These are phyloP conservation scores for Xylaria sp. DNA, from an alignment of 2,329 filamentous ascomycete species.

Conservation along the genomic window DNA sequence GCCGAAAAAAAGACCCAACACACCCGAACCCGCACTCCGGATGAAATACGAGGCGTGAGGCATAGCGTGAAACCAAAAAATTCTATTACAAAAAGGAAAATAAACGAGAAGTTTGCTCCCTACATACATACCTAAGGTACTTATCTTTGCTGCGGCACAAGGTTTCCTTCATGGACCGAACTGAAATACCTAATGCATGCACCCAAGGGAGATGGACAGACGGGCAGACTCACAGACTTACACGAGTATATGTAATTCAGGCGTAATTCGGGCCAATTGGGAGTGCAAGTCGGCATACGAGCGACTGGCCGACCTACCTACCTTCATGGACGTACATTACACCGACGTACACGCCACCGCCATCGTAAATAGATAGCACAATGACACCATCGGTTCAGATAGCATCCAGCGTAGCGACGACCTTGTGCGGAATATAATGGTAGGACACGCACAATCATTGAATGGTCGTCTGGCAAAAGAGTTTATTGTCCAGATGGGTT, in stretches of 20 bases:
- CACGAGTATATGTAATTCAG: not conserved
- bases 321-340: not conserved
- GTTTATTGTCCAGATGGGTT: constrained; percentile 55
- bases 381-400: not conserved
- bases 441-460: not conserved
- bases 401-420: not conserved
- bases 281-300: not conserved
- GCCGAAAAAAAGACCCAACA: too few relatives aligned
- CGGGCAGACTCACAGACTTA: not conserved
- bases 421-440: too few relatives aligned
- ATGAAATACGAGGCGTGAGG: too few relatives aligned
- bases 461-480: constrained; percentile 27
- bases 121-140: too few relatives aligned
- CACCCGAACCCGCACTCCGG: too few relatives aligned
- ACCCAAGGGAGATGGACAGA: not conserved
- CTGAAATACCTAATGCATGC: not conserved
- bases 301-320: not conserved
- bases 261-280: not conserved
- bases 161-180: too few relatives aligned
- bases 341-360: not conserved
- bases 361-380: not conserved
- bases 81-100: too few relatives aligned
- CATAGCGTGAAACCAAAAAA: too few relatives aligned
- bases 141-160: too few relatives aligned
- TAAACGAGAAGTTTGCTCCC: too few relatives aligned